These are phyloP conservation scores for Pestalotiopsis sp. DNA, from an alignment of 2,329 filamentous ascomycete genomes.

Conservation along the genomic window DNA sequence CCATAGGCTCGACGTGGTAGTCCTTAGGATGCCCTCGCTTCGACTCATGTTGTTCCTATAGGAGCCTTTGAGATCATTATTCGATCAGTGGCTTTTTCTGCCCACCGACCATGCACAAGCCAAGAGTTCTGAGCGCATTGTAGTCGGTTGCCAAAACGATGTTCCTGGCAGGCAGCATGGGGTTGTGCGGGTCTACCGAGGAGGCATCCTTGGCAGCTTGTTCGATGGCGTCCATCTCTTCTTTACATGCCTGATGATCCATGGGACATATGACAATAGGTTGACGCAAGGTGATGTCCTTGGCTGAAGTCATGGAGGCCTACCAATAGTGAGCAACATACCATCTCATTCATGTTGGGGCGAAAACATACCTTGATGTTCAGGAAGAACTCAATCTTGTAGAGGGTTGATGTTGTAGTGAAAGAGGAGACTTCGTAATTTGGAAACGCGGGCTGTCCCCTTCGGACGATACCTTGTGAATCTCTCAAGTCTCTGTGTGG, in stretches of 20 bases:
- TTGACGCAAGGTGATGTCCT: conserved; percentile 86
- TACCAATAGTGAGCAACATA: conserved; percentile 39
- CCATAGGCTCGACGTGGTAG: background rate
- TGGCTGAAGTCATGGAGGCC: conserved; percentile 85
- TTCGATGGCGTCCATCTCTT: conserved; percentile 98
- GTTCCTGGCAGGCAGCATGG: conserved; percentile 83
- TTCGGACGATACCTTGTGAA: conserved; percentile 81
- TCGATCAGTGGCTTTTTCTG: conserved; percentile 70
- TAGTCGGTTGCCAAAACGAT: conserved; percentile 81
- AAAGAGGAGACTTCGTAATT: conserved; percentile 88
- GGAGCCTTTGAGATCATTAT: conserved; percentile 36
- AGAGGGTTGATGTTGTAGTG: conserved; percentile 89
- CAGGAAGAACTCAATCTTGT: conserved; percentile 98
- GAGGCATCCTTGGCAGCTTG: conserved; percentile 93
- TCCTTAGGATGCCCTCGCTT: background rate
- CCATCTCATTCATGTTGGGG: background rate
- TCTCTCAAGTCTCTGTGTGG: conserved; percentile 88
- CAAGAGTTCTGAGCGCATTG: conserved; percentile 62
- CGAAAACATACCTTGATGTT: conserved; percentile 77
- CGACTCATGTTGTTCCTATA: background rate
- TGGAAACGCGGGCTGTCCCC: conserved; percentile 85
- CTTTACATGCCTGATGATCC: conserved; percentile 93
- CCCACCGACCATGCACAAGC: conserved; percentile 64
- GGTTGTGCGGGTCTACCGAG: conserved; percentile 84
- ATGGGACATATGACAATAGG: conserved; percentile 95